These are phyloP conservation scores for Yamadazyma tumulicola DNA, from an alignment of 805 yeast species.

Conservation along the genomic window DNA sequence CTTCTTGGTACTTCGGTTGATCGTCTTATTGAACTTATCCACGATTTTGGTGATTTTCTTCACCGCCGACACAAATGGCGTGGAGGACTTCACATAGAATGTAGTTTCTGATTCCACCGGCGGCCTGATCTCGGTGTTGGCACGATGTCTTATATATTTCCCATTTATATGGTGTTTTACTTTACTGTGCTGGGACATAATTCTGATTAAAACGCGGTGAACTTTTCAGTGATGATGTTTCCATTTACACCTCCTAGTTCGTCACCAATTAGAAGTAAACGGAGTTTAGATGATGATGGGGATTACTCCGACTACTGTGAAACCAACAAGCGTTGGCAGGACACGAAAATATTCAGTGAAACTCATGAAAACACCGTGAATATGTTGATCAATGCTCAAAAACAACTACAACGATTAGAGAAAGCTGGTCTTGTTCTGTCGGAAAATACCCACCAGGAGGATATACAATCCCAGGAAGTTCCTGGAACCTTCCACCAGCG, in stretches of 20 bases:
- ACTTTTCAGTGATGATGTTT: slow-evolving; percentile 1
- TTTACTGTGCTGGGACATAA: slow-evolving; percentile 1
- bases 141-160: slow-evolving; percentile 51
- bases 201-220: slow-evolving; percentile 1
- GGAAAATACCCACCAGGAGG: not conserved
- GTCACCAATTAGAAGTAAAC: slow-evolving; percentile 1
- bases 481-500: slow-evolving; percentile 5
- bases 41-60: slow-evolving; percentile 59
- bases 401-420: slow-evolving; percentile 7
- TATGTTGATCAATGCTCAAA: slow-evolving; percentile 12
- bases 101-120: slow-evolving; percentile 45
- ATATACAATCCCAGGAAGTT: not conserved
- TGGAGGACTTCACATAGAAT: slow-evolving; percentile 55
- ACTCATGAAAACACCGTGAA: slow-evolving; percentile 11
- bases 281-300: slow-evolving; percentile 3
- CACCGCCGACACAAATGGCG: slow-evolving; percentile 72
- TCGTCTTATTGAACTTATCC: slow-evolving; percentile 33
- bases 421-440: not conserved
- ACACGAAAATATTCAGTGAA: slow-evolving; percentile 9
- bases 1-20: slow-evolving; percentile 17
- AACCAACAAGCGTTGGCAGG: slow-evolving; percentile 14
- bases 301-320: too few relatives aligned
- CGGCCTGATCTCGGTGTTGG: slow-evolving; percentile 41
- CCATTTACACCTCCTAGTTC: slow-evolving; percentile 4
- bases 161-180: slow-evolving; percentile 19